Conservation (phyloP, 768 basidiomycete genomes). For the Leccinum variicolor region DNA sequence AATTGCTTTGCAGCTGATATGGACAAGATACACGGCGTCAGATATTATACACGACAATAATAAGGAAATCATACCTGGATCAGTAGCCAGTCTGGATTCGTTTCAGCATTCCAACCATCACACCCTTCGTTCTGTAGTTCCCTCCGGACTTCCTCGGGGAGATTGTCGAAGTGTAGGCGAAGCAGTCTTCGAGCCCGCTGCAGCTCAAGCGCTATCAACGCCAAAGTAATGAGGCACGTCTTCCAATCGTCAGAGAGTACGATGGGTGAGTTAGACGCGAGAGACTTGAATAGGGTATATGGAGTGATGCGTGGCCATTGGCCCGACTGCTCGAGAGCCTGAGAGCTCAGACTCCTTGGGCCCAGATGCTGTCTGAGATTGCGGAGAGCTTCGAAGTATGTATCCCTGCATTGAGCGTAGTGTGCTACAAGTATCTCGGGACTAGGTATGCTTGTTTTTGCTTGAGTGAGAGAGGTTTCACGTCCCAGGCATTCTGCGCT, state of each 20-base stretch:
- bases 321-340: constrained; percentile 16
- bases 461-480: background rate
- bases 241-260: constrained; percentile 27
- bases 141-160: constrained; percentile 29
- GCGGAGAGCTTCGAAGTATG: background rate
- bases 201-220: constrained; percentile 25
- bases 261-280: constrained; percentile 25
- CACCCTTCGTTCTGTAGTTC: constrained; percentile 25
- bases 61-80: constrained; percentile 36
- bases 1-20: constrained; percentile 26
- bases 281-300: constrained; percentile 30
- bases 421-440: constrained; percentile 2
- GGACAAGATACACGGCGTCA: constrained; percentile 1
- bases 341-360: constrained; percentile 18
- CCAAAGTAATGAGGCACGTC: constrained; percentile 26
- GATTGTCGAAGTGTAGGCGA: constrained; percentile 15
- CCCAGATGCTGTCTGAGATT: constrained; percentile 6
- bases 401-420: constrained; percentile 7
- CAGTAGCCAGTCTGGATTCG: constrained; percentile 38
- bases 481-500: constrained; percentile 10
- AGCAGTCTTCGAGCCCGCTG: constrained; percentile 37
- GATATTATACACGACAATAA: background rate
- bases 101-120: constrained; percentile 13
- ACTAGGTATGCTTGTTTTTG: background rate
- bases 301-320: constrained; percentile 39